A percentile compares a stretch with the other conserved stretches of the same genome.
Evolutionary conservation across 2,329 filamentous ascomycete species (phyloP).

Genomic region (Dryadomyces quercivorus): DNA sequence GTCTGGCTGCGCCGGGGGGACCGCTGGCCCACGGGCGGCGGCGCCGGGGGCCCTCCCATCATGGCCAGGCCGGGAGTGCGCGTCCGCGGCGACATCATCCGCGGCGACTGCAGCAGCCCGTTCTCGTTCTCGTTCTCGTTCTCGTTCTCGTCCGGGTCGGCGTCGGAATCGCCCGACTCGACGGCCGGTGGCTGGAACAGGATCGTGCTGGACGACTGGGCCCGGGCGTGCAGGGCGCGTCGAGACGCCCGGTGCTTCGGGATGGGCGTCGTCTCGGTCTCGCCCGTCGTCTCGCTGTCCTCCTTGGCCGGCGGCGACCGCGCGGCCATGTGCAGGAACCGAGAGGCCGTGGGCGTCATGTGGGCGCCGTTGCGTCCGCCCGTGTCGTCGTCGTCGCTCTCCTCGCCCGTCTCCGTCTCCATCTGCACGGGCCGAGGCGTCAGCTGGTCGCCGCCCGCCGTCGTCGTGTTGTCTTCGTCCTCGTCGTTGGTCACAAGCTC

Average conservation of each 20-base stretch:
- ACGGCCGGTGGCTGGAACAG: conserved; percentile 57
- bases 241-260: conserved; percentile 4
- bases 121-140: background rate
- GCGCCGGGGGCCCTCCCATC: conserved; percentile 20
- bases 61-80: conserved; percentile 26
- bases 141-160: background rate
- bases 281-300: background rate
- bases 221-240: conserved; percentile 50
- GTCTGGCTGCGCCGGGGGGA: conserved; percentile 30
- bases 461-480: conserved; percentile 29
- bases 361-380: conserved; percentile 34
- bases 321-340: conserved; percentile 9
- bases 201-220: conserved; percentile 71
- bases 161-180: background rate
- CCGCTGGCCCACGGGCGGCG: conserved; percentile 20
- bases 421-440: background rate
- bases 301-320: conserved; percentile 9
- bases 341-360: conserved; percentile 36
- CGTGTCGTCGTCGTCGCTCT: conserved; percentile 50
- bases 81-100: conserved; percentile 26
- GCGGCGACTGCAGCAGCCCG: background rate
- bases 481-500: conserved; percentile 78
- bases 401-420: conserved; percentile 20
- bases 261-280: background rate
- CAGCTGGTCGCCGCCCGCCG: conserved; percentile 5